Evolutionary conservation across 176 grass and related monocot genomes (phyloP).

Genomic region (Secale cereale): DNA sequence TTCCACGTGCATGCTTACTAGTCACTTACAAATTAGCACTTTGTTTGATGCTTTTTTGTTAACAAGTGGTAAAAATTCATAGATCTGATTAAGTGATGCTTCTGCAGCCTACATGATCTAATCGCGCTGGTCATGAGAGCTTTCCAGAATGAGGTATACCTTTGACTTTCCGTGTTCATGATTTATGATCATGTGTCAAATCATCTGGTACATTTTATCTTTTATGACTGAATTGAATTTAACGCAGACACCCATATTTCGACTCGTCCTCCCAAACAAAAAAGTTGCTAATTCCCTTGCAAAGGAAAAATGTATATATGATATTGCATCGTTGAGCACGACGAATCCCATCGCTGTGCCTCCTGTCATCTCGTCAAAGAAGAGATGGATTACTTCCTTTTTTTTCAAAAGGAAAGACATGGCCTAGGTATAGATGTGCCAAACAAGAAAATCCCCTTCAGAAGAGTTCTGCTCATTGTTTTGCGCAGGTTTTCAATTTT

Average conservation of each 20-base stretch:
- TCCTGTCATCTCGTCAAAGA: no score
- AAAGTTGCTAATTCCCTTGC: neutral
- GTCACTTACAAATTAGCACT: no score
- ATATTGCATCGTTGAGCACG: no score
- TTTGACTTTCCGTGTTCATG: neutral
- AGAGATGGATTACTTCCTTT: neutral
- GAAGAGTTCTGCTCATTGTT: no score
- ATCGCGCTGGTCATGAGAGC: conserved; percentile 75
- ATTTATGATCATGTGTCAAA: neutral
- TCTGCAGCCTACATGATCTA: conserved; percentile 62
- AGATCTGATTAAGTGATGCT: conserved; percentile 15
- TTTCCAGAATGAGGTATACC: conserved; percentile 76
- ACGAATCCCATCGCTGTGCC: no score
- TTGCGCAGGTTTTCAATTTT: no score
- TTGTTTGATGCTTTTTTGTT: neutral
- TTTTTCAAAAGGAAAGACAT: no score
- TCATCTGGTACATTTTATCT: neutral
- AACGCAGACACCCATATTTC: no score
- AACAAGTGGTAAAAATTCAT: conserved; percentile 50
- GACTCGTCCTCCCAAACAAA: no score
- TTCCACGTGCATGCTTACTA: no score
- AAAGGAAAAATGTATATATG: neutral
- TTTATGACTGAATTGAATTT: neutral
- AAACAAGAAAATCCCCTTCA: no score
- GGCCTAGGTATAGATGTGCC: neutral